Evolutionary conservation across 768 basidiomycete species (phyloP).

Genomic region (Gelatoporia subvermispora): DNA sequence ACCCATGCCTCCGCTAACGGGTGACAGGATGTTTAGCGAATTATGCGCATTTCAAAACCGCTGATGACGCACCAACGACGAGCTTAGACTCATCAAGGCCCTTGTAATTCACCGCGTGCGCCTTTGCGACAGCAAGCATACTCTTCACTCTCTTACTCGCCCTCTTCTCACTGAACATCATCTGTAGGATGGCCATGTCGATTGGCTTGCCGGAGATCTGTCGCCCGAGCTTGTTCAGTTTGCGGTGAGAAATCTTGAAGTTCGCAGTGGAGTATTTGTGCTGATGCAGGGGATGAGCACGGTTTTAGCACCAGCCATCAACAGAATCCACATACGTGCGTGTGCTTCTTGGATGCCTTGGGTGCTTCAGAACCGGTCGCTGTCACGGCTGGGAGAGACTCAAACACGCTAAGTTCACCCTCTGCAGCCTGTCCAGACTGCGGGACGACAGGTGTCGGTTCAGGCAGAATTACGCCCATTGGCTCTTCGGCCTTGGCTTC

Average conservation of each 20-base stretch:
- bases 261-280: conserved; percentile 90
- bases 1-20: conserved; percentile 88
- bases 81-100: conserved; percentile 66
- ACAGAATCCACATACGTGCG: conserved; percentile 20
- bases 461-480: conserved; percentile 11
- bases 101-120: conserved; percentile 79
- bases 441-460: too few species aligned
- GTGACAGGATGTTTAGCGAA: not conserved
- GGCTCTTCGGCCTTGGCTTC: conserved; percentile 38
- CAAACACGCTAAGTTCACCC: conserved; percentile 24
- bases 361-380: conserved; percentile 3
- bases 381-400: conserved; percentile 12
- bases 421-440: conserved; percentile 16
- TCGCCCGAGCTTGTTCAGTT: conserved; percentile 81
- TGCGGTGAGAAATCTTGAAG: conserved; percentile 92
- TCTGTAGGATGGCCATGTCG: conserved; percentile 93
- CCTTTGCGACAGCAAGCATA: conserved; percentile 81
- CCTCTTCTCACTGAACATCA: conserved; percentile 94
- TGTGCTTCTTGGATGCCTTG: conserved; percentile 12
- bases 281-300: conserved; percentile 33
- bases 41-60: not conserved
- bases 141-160: conserved; percentile 82
- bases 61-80: conserved; percentile 66
- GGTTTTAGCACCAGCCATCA: not conserved
- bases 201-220: conserved; percentile 91